Percentiles rank a stretch among this genome's conserved stretches.
Evolutionary conservation across 2,329 filamentous ascomycete genomes (phyloP).

Genomic region (Penicillium sp.): DNA sequence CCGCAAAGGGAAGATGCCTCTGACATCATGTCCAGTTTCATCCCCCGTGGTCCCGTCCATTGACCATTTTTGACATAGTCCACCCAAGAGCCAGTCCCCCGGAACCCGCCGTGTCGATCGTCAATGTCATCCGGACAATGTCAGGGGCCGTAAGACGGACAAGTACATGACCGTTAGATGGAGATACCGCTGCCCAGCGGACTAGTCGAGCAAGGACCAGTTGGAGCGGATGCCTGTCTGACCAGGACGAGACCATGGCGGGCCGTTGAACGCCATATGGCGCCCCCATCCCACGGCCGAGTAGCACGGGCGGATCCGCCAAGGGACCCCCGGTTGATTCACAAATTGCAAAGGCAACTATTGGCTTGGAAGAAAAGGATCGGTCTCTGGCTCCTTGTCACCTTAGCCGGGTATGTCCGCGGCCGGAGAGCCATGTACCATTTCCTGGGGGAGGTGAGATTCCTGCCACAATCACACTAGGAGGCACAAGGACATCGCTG

Average conservation of each 20-base stretch:
- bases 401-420: constrained; percentile 6
- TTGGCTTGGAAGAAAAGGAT: neutral
- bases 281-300: constrained; percentile 17
- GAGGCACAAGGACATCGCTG: no score
- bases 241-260: constrained; percentile 12
- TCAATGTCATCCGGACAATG: neutral
- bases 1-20: neutral
- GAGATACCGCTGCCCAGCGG: neutral
- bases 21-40: neutral
- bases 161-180: neutral
- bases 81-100: constrained; percentile 10
- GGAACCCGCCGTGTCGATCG: constrained; percentile 15
- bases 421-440: neutral
- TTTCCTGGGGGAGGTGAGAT: neutral
- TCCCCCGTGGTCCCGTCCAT: neutral
- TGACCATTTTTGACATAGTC: constrained; percentile 8
- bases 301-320: no score
- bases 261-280: constrained; percentile 18
- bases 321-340: neutral
- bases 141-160: neutral
- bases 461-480: neutral
- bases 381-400: neutral
- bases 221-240: neutral
- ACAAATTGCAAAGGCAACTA: neutral
- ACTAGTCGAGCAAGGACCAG: neutral